Conservation (phyloP, 192 early-diverging fungal species). For the Umbelopsis sp. region DNA sequence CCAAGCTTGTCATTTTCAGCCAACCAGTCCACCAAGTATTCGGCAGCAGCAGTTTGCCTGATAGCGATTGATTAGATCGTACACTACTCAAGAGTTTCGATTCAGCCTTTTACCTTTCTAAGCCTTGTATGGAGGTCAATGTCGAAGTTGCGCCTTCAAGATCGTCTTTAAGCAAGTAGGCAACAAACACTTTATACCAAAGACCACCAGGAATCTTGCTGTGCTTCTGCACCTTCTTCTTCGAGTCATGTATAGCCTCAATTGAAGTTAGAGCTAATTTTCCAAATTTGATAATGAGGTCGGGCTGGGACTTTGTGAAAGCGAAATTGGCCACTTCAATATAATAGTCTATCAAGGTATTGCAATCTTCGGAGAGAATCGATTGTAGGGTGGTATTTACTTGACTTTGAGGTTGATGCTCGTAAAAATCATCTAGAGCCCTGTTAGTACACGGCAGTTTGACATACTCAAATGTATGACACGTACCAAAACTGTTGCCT, state of each 20-base stretch:
- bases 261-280: slow-evolving; percentile 1
- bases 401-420: slow-evolving; percentile 12
- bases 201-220: background rate
- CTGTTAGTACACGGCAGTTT: background rate
- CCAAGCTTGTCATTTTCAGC: slow-evolving; percentile 8
- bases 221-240: background rate
- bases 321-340: background rate
- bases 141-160: slow-evolving; percentile 3
- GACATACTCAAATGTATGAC: background rate
- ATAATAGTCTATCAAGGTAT: slow-evolving; percentile 13
- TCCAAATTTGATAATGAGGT: slow-evolving; percentile 12
- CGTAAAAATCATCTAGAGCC: slow-evolving; percentile 7
- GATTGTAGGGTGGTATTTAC: background rate
- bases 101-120: background rate
- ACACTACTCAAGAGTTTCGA: background rate
- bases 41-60: background rate
- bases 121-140: background rate
- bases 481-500: slow-evolving; percentile 6
- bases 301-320: background rate
- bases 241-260: slow-evolving; percentile 8
- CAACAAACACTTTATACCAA: slow-evolving; percentile 12
- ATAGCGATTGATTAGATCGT: background rate
- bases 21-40: slow-evolving; percentile 1
- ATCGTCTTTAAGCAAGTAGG: background rate
- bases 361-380: background rate